Conservation (phyloP, 1,139 yeast species). For the Lizanozyma gosingica region DNA sequence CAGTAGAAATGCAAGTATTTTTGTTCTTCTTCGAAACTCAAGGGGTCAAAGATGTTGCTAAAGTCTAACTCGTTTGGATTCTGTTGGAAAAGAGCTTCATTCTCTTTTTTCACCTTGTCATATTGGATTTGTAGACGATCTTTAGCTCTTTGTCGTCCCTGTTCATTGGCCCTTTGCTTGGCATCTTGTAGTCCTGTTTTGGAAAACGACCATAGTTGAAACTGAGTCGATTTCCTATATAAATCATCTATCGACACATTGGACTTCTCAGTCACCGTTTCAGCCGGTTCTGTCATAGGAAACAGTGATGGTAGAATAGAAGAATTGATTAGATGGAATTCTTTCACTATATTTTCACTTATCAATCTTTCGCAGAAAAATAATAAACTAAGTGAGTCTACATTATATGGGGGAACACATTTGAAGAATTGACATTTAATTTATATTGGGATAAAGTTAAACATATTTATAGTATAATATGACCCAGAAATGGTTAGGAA, state of each 20-base stretch:
- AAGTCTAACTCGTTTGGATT: constrained; percentile 27
- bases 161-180: constrained; percentile 40
- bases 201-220: constrained; percentile 76
- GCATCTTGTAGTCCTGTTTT: constrained; percentile 40
- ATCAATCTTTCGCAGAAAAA: too few species aligned
- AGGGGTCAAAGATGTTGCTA: constrained; percentile 29
- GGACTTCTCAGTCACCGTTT: neutral
- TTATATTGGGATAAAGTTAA: too few species aligned
- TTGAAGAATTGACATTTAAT: too few species aligned
- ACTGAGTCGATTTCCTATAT: constrained; percentile 82
- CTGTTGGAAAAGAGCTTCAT: constrained; percentile 19
- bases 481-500: too few species aligned
- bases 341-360: too few species aligned
- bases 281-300: too few species aligned
- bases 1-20: constrained; percentile 62
- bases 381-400: too few species aligned
- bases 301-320: too few species aligned
- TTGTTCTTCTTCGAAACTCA: constrained; percentile 62
- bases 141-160: constrained; percentile 38
- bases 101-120: constrained; percentile 19
- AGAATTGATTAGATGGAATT: too few species aligned
- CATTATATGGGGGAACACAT: too few species aligned
- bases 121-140: constrained; percentile 22
- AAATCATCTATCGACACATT: constrained; percentile 48
- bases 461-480: too few species aligned